A percentile compares a stretch with the other conserved stretches of the same genome.
Conservation (phyloP, 2,329 filamentous ascomycete species). For the Aureobasidium sp. region DNA sequence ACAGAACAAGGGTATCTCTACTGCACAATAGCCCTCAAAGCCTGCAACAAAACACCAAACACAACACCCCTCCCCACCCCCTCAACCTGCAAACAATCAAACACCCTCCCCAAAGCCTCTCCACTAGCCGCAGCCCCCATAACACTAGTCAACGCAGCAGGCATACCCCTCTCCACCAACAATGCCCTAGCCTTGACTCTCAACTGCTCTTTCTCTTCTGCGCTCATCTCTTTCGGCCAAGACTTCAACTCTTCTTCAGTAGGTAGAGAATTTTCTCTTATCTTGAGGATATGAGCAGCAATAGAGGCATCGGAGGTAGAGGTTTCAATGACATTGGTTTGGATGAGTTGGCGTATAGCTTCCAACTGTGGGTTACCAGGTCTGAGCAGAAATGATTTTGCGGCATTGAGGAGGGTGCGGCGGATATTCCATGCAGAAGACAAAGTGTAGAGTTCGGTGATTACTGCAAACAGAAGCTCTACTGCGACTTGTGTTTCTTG, state of each 20-base stretch:
- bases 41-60: slow-evolving; percentile 82
- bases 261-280: slow-evolving; percentile 72
- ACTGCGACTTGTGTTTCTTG: slow-evolving; percentile 83
- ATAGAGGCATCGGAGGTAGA: slow-evolving; percentile 74
- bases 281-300: slow-evolving; percentile 64
- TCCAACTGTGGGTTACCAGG: slow-evolving; percentile 85
- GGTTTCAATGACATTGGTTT: slow-evolving; percentile 71
- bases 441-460: slow-evolving; percentile 87
- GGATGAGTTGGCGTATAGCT: slow-evolving; percentile 78
- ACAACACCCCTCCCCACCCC: slow-evolving; percentile 78
- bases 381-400: slow-evolving; percentile 86
- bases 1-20: slow-evolving; percentile 19
- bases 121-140: slow-evolving; percentile 90
- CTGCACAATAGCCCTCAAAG: slow-evolving; percentile 62
- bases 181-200: slow-evolving; percentile 69
- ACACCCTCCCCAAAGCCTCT: slow-evolving; percentile 82
- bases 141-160: slow-evolving; percentile 78
- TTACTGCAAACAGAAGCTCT: slow-evolving; percentile 89
- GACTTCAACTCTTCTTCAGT: slow-evolving; percentile 67
- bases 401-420: slow-evolving; percentile 80
- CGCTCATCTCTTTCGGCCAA: slow-evolving; percentile 52
- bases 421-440: slow-evolving; percentile 96
- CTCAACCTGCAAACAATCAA: slow-evolving; percentile 86
- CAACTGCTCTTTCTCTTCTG: slow-evolving; percentile 70
- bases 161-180: slow-evolving; percentile 78